A percentile compares a stretch with the other conserved stretches of the same genome.
phyloP scores from a whole-genome alignment of 2,329 filamentous ascomycete genomes.

The Ascochyta clinopodiicola region DNA sequence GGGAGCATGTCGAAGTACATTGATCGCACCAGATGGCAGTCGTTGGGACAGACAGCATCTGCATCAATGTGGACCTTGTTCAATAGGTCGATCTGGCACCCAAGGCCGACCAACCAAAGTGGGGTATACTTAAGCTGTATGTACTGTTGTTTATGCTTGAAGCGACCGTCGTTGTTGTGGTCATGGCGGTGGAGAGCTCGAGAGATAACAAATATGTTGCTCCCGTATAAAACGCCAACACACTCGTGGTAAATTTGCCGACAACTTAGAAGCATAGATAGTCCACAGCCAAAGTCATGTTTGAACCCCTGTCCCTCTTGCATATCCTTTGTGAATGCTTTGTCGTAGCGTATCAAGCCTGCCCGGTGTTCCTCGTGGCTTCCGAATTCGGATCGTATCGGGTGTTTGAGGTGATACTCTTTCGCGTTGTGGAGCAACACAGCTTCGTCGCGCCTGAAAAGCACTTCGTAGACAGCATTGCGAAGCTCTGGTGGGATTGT shows the following conservation, averaged over 20 bases:
- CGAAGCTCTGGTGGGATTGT: conserved; percentile 16
- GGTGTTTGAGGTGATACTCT: neutral
- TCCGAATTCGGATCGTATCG: neutral
- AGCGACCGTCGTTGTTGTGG: fast-evolving
- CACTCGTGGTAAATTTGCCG: conserved; percentile 14
- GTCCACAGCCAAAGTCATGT: neutral
- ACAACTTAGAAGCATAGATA: neutral
- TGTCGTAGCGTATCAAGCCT: neutral
- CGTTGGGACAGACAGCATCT: too few relatives aligned
- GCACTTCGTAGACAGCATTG: conserved; percentile 15
- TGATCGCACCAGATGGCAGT: too few relatives aligned
- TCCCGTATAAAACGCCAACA: conserved; percentile 4
- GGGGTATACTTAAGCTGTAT: too few relatives aligned
- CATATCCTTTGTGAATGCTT: neutral
- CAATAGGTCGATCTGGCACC: too few relatives aligned
- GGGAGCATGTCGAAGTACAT: too few relatives aligned
- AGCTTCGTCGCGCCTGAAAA: conserved; percentile 15
- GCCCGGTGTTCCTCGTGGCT: neutral
- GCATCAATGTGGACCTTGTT: too few relatives aligned
- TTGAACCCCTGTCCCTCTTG: neutral
- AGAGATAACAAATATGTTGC: conserved; percentile 5
- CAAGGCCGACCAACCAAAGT: too few relatives aligned
- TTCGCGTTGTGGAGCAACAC: conserved; percentile 10
- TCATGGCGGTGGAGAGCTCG: neutral
- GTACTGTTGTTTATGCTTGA: too few relatives aligned